Conservation (phyloP, 805 yeast species). For the Tanozyma kutaoensis region DNA sequence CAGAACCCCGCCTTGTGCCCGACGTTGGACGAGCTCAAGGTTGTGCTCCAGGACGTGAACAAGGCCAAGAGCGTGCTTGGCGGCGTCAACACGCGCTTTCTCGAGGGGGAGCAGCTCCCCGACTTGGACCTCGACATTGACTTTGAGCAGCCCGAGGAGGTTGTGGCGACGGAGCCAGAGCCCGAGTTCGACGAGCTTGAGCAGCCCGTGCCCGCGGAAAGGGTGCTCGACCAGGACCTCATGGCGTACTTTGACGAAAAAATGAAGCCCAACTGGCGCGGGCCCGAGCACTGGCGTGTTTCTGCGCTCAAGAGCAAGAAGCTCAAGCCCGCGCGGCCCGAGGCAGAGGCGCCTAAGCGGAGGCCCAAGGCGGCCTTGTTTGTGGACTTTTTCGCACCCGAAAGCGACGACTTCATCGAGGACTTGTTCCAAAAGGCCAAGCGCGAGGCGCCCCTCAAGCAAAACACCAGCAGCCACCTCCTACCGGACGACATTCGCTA, state of each 20-base stretch:
- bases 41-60: constrained; percentile 40
- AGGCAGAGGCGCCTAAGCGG: constrained; percentile 3
- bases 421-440: constrained; percentile 20
- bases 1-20: constrained; percentile 45
- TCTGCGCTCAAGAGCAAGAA: constrained; percentile 17
- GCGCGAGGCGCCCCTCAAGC: constrained; percentile 8
- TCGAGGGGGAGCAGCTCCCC: too few relatives aligned
- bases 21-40: constrained; percentile 47
- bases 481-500: constrained; percentile 68
- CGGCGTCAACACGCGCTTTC: constrained; percentile 24
- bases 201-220: too few relatives aligned
- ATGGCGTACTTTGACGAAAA: constrained; percentile 74
- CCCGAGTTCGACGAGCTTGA: too few relatives aligned
- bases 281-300: constrained; percentile 87
- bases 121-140: too few relatives aligned
- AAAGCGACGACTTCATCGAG: constrained; percentile 14
- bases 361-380: constrained; percentile 11
- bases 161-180: too few relatives aligned
- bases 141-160: too few relatives aligned
- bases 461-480: constrained; percentile 24
- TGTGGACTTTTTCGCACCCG: constrained; percentile 19
- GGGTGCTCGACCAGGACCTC: constrained; percentile 43
- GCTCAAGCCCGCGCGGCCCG: constrained; percentile 2
- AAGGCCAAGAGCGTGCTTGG: constrained; percentile 33
- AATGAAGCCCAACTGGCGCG: constrained; percentile 70